Conservation (phyloP, 106 monocot genomes). For the Phalaenopsis equestris region DNA sequence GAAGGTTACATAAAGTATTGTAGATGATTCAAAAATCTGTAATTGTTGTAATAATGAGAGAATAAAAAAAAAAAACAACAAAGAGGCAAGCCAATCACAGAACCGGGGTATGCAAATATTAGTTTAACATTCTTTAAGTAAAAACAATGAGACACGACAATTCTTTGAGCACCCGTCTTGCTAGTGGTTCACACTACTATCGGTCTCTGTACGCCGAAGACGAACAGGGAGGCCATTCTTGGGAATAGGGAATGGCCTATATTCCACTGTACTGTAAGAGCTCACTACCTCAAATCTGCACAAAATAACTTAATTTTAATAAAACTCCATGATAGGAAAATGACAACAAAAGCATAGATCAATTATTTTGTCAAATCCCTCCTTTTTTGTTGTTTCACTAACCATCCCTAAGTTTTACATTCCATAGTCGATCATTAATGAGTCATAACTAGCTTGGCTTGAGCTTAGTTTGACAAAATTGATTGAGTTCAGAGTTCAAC, state of each 20-base stretch:
- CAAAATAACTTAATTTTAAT: not conserved
- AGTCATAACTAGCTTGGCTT: too few species aligned
- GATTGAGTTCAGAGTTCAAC: too few species aligned
- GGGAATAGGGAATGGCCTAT: conserved; percentile 74
- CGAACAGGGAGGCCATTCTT: conserved; percentile 51
- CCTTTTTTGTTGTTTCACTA: too few species aligned
- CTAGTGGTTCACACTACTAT: not conserved
- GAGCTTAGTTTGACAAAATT: too few species aligned
- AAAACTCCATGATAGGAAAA: not conserved
- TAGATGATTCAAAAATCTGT: not conserved
- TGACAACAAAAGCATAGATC: not conserved
- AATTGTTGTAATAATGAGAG: not conserved
- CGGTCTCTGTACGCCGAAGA: conserved; percentile 9
- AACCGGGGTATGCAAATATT: not conserved
- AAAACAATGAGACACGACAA: not conserved
- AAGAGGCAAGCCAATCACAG: not conserved
- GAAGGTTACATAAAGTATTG: not conserved
- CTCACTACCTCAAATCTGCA: conserved; percentile 52
- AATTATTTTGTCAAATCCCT: too few species aligned
- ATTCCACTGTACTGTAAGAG: conserved; percentile 33
- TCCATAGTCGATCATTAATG: too few species aligned
- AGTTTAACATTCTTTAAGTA: not conserved
- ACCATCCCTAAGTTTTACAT: too few species aligned
- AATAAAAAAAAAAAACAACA: not conserved
- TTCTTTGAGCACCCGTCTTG: not conserved